Conservation (phyloP, 2,329 filamentous ascomycete species). For the Orbilia blumenaviensis region DNA sequence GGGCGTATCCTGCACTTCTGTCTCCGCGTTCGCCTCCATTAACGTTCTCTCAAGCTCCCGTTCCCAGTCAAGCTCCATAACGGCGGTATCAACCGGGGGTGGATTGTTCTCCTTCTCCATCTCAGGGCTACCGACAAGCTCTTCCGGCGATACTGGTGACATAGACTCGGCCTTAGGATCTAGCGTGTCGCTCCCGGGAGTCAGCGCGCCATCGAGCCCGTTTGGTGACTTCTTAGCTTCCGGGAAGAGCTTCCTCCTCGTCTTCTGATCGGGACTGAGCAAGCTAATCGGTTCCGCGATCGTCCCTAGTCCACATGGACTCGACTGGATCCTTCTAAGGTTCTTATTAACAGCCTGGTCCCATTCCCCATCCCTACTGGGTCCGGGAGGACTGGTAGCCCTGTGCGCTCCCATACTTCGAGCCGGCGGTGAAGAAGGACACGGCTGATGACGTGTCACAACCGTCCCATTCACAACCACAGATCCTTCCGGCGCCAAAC, state of each 20-base stretch:
- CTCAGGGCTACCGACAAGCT: constrained; percentile 49
- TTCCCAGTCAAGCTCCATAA: constrained; percentile 64
- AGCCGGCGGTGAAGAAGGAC: constrained; percentile 36
- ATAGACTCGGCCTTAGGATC: constrained; percentile 63
- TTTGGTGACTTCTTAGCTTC: constrained; percentile 32
- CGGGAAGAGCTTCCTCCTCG: constrained; percentile 47
- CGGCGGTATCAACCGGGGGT: constrained; percentile 63
- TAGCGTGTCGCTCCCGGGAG: constrained; percentile 38
- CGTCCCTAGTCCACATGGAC: constrained; percentile 63
- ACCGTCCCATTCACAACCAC: background rate
- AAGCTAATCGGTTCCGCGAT: constrained; percentile 42
- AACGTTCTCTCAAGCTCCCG: constrained; percentile 64
- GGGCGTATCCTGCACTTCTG: constrained; percentile 40
- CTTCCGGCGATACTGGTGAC: constrained; percentile 56
- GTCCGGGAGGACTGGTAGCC: constrained; percentile 52
- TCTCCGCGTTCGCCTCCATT: constrained; percentile 67
- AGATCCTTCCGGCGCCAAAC: constrained; percentile 36
- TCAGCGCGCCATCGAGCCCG: constrained; percentile 34
- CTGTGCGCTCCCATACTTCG: constrained; percentile 52
- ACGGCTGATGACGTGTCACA: constrained; percentile 23
- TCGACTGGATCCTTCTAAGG: constrained; percentile 70
- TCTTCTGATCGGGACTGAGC: constrained; percentile 50
- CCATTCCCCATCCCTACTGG: constrained; percentile 55
- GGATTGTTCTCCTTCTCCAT: constrained; percentile 62
- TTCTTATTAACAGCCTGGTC: constrained; percentile 63